A percentile compares a stretch with the other conserved stretches of the same genome.
Evolutionary conservation across 2,329 filamentous ascomycete species (phyloP).

Genomic region (Penicillium polonicum): DNA sequence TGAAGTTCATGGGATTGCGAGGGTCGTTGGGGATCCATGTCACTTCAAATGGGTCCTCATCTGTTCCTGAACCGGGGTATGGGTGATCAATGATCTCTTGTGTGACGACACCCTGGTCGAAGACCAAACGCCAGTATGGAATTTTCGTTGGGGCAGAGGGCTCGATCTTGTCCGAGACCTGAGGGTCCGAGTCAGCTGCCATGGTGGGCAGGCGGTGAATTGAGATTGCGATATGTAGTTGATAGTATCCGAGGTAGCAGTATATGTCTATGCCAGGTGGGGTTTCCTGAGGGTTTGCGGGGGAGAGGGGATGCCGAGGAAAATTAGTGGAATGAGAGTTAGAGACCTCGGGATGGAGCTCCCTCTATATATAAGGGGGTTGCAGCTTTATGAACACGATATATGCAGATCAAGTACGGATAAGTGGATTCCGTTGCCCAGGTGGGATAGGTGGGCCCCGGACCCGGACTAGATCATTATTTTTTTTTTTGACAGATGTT

Average conservation of each 20-base stretch:
- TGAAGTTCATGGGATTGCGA: slow-evolving; percentile 65
- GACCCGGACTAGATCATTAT: background rate
- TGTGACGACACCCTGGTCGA: slow-evolving; percentile 59
- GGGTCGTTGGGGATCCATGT: slow-evolving; percentile 66
- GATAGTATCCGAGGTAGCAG: background rate
- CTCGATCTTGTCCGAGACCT: slow-evolving; percentile 31
- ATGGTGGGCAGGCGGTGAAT: slow-evolving; percentile 22
- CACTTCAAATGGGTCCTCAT: slow-evolving; percentile 66
- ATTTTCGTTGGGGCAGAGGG: slow-evolving; percentile 29
- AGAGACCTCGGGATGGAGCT: background rate
- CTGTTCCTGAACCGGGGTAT: slow-evolving; percentile 63
- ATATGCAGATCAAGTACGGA: background rate
- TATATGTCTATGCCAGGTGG: background rate
- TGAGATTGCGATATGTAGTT: background rate
- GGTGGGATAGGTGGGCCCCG: background rate
- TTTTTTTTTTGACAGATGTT: background rate
- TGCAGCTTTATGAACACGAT: background rate
- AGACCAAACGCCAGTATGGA: slow-evolving; percentile 53
- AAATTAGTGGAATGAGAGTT: background rate
- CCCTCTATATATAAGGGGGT: background rate
- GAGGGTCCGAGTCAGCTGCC: slow-evolving; percentile 25
- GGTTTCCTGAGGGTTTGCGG: background rate
- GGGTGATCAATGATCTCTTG: slow-evolving; percentile 55
- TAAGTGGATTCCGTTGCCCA: background rate
- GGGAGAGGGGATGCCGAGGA: background rate